phyloP scores from a whole-genome alignment of 768 basidiomycete species.

The Kwoniella sp. region DNA sequence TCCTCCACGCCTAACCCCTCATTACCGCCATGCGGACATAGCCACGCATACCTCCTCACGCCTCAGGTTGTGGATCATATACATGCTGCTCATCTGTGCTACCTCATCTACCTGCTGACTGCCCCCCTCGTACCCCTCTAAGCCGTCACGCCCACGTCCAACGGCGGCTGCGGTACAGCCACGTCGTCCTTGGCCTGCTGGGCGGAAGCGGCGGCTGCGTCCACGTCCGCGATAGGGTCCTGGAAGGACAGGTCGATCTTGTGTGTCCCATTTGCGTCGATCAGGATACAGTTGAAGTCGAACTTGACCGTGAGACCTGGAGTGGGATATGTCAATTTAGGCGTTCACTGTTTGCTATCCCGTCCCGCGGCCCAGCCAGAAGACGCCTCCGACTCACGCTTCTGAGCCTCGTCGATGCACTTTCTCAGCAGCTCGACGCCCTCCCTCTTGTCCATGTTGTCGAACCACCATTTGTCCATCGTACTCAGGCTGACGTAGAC shows the following conservation, averaged over 20 bases:
- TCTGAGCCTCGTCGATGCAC: constrained; percentile 79
- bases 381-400: constrained; percentile 56
- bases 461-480: constrained; percentile 89
- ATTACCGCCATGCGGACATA: no score
- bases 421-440: constrained; percentile 76
- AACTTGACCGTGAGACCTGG: constrained; percentile 51
- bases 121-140: not conserved
- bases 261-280: constrained; percentile 84
- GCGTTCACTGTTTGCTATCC: not conserved
- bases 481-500: constrained; percentile 87
- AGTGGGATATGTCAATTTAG: not conserved
- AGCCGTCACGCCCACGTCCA: constrained; percentile 26
- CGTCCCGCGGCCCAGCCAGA: not conserved
- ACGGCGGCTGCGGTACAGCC: constrained; percentile 24
- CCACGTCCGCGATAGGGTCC: constrained; percentile 28
- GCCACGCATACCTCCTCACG: no score
- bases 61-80: no score
- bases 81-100: no score
- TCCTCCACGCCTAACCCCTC: no score
- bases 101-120: no score
- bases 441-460: constrained; percentile 76
- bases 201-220: not conserved
- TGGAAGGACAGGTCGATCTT: constrained; percentile 60
- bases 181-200: not conserved
- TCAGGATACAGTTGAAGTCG: constrained; percentile 81